Conservation (phyloP, 805 yeast species). For the Yueomyces sinensis region DNA sequence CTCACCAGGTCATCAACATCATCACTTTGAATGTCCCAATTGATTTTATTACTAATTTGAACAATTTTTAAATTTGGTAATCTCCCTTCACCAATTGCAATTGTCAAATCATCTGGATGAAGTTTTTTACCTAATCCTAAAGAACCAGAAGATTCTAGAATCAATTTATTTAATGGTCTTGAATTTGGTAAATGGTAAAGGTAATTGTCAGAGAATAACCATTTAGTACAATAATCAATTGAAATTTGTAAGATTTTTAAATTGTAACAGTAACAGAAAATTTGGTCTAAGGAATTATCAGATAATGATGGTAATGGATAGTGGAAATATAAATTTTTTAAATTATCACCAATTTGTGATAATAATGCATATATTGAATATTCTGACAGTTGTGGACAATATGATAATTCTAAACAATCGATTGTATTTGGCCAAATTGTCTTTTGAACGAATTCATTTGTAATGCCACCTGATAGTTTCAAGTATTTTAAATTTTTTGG, state of each 20-base stretch:
- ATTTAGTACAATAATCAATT: constrained; percentile 59
- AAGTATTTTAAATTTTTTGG: constrained; percentile 63
- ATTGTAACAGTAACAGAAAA: constrained; percentile 68
- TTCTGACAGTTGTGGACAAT: constrained; percentile 69
- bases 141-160: constrained; percentile 75
- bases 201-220: constrained; percentile 36
- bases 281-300: constrained; percentile 56
- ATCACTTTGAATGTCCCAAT: constrained; percentile 66
- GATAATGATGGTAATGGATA: constrained; percentile 82
- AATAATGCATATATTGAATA: constrained; percentile 51
- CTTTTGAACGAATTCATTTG: constrained; percentile 60
- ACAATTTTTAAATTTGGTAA: constrained; percentile 54
- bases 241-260: constrained; percentile 49
- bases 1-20: constrained; percentile 52
- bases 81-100: constrained; percentile 69
- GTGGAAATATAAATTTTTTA: constrained; percentile 50
- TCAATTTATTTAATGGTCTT: constrained; percentile 39
- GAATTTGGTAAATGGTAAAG: constrained; percentile 19
- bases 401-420: constrained; percentile 62
- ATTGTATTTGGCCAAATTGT: constrained; percentile 66
- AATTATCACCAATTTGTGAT: constrained; percentile 48
- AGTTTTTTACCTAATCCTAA: constrained; percentile 72
- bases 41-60: constrained; percentile 60
- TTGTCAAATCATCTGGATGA: constrained; percentile 78
- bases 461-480: constrained; percentile 79